phyloP scores from a whole-genome alignment of 441 rosid genomes.

The Corymbia calophylla region DNA sequence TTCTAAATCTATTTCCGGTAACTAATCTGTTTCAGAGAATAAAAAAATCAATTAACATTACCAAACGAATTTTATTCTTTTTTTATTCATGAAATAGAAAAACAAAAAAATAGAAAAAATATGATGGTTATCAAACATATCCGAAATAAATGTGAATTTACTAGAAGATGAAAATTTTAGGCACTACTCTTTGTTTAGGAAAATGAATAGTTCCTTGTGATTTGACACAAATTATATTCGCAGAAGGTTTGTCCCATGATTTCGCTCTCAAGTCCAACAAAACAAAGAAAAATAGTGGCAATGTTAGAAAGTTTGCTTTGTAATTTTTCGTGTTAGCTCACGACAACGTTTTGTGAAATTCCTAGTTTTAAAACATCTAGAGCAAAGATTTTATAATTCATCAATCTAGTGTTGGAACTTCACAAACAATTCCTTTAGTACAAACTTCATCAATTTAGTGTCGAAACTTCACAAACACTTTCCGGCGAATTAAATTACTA shows the following conservation, averaged over 20 bases:
- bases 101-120: no score
- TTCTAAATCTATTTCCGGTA: no score
- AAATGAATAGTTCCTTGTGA: neutral
- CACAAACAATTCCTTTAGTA: neutral
- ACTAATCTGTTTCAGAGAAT: no score
- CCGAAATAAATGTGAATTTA: neutral
- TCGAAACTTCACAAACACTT: neutral
- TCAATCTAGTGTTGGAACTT: neutral
- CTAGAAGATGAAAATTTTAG: neutral
- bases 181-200: accelerated
- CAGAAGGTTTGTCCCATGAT: neutral
- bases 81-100: no score
- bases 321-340: neutral
- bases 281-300: neutral
- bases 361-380: neutral
- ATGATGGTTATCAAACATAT: no score
- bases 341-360: neutral
- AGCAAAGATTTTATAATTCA: neutral
- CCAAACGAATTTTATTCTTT: no score
- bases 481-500: neutral
- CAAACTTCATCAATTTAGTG: neutral
- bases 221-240: neutral
- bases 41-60: no score
- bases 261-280: neutral
- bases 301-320: neutral